Evolutionary conservation across 345 rosid genomes (phyloP).

Genomic region (Eucalyptus polyanthemos): DNA sequence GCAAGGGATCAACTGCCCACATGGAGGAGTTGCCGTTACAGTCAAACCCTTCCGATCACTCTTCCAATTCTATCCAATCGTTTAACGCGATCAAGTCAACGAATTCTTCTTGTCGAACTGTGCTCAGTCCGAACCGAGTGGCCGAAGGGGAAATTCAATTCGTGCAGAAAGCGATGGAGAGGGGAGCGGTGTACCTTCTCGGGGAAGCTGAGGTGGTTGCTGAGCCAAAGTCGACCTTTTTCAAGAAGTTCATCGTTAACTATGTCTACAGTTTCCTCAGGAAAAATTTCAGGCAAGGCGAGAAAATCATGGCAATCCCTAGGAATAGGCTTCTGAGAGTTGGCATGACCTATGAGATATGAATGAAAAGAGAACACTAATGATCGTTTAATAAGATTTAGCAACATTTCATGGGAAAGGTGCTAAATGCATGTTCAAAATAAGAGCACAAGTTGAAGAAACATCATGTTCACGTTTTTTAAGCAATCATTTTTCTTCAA

Average conservation of each 20-base stretch:
- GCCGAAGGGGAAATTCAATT: conserved; percentile 50
- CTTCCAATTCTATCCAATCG: conserved; percentile 28
- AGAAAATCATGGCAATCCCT: conserved; percentile 47
- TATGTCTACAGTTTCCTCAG: conserved; percentile 40
- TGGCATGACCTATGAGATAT: conserved; percentile 80
- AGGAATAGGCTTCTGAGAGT: conserved; percentile 53
- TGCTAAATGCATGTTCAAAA: background rate
- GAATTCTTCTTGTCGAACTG: conserved; percentile 4
- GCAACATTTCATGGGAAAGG: background rate
- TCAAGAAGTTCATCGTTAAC: conserved; percentile 57
- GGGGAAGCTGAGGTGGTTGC: conserved; percentile 74
- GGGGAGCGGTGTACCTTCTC: conserved; percentile 52
- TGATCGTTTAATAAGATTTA: background rate
- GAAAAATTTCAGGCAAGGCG: conserved; percentile 56
- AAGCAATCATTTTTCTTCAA: background rate
- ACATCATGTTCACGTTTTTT: background rate
- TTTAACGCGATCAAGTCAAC: background rate
- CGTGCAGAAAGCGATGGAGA: conserved; percentile 50
- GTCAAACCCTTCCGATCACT: background rate
- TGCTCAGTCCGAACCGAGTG: conserved; percentile 23
- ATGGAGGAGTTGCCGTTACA: conserved; percentile 12
- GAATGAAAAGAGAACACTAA: background rate
- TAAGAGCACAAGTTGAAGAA: background rate
- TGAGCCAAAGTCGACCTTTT: conserved; percentile 22
- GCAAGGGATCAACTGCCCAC: background rate